Percentiles rank a stretch among this genome's conserved stretches.
These are phyloP conservation scores for Metarhizium robertsii DNA, from an alignment of 2,329 filamentous ascomycete genomes.

Conservation along the genomic window DNA sequence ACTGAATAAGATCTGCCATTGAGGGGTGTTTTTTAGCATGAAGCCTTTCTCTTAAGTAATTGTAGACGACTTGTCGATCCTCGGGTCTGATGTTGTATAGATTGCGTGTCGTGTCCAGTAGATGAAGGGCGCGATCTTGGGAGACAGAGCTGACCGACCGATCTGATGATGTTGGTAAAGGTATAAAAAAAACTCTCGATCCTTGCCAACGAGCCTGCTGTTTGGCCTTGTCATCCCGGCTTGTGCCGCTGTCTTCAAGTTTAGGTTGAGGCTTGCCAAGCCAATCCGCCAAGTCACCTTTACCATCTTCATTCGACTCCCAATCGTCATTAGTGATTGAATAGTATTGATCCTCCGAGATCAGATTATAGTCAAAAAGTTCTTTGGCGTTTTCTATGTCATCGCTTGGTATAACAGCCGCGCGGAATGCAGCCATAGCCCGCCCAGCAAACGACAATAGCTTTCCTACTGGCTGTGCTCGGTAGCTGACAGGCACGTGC, in stretches of 20 bases:
- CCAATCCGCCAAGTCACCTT: conserved; percentile 8
- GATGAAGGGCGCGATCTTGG: background rate
- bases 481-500: conserved; percentile 19
- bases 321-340: conserved; percentile 46
- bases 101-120: background rate
- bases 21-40: background rate
- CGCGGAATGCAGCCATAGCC: conserved; percentile 6
- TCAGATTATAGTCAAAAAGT: conserved; percentile 44
- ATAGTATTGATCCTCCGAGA: conserved; percentile 53
- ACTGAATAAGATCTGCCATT: conserved; percentile 29
- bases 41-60: background rate
- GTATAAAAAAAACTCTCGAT: background rate
- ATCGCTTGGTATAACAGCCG: conserved; percentile 18
- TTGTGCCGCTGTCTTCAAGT: background rate
- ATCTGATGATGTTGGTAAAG: background rate
- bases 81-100: conserved; percentile 4
- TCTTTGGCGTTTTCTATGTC: conserved; percentile 39
- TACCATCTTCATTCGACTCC: conserved; percentile 9
- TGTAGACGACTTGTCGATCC: conserved; percentile 1
- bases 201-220: background rate
- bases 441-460: conserved; percentile 5
- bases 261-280: conserved; percentile 6
- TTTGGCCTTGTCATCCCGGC: background rate
- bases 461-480: conserved; percentile 5
- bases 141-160: background rate